Evolutionary conservation across 106 monocot species (phyloP), one percentile per base, ranked within the genome.

Genomic region (Chionographis japonica): DNA sequence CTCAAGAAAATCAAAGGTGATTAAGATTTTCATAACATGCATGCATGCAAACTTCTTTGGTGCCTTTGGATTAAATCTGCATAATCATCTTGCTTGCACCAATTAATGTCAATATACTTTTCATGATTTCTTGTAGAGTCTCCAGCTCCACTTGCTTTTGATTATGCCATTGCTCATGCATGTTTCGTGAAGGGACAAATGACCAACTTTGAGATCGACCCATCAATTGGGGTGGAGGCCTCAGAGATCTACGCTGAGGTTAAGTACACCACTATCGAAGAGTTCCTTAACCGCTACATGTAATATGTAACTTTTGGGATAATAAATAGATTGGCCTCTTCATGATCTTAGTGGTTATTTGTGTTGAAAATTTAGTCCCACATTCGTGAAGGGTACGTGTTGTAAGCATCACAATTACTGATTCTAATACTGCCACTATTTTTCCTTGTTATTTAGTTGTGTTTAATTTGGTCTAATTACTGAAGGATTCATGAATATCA

Each of bases 161-260:
- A 56, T 50, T 58, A 67, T 9, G 49, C 72, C 4, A 69, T 82
- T 27, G 55, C 40, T 8, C 76, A 82, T 68, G 55, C 62, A 6
- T 63, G 50, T 8, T 82, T 69, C 49, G 68, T 82, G 67, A 72
- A 64, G 51, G 81, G 77, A 18, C 68, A 73, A 41, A 73, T 2
- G 59, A 67, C 27, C 58, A 68, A 82, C 60, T 78, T 79, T 43
- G 60, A 76, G 7, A 79, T 87, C 39, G 79, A 87, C 13, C 73
- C 73, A 16, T 72, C 69, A 12, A 46, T 76, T 57, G 86, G 82
- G 7, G 82, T 79, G 65, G 86, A 87, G 61, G 86, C 79, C 5
- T 68, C 79, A 12, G 72, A 73, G 68, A 82, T 87, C n/a, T 87
- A 79, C 67, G 83, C 86, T 2, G 83, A 87, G 12, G 71, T 87